Percentiles rank a stretch among this genome's conserved stretches.
These are phyloP conservation scores for Balakata baccata DNA, from an alignment of 345 rosid species.

Conservation along the genomic window DNA sequence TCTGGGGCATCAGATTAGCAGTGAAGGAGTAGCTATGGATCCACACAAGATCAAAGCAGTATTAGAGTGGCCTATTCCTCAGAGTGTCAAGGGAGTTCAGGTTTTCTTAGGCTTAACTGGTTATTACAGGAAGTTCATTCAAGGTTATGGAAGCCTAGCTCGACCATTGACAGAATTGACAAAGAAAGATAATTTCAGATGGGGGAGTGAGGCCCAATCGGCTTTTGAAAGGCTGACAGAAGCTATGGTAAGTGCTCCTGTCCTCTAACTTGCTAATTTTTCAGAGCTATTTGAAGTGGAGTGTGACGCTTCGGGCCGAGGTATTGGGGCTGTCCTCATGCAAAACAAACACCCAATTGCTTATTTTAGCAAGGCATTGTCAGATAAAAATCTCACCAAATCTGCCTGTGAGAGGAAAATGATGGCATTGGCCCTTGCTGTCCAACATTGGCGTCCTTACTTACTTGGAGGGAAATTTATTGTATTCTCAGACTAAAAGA, in stretches of 20 bases:
- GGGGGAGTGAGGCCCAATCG: not conserved
- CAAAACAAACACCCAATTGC: not conserved
- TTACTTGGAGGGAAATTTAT: not conserved
- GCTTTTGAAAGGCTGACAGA: not conserved
- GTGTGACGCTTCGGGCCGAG: not conserved
- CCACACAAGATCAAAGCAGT: not conserved
- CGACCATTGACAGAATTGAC: not conserved
- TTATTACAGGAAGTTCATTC: not conserved
- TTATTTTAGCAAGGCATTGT: not conserved
- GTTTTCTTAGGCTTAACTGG: not conserved
- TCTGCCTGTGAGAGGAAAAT: not conserved
- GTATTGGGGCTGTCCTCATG: not conserved
- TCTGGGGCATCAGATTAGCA: not conserved
- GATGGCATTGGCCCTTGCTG: not conserved
- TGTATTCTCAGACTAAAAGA: no score
- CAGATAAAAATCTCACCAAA: not conserved
- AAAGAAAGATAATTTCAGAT: not conserved
- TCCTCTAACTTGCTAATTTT: not conserved
- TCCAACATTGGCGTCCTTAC: not conserved
- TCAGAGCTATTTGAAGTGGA: not conserved
- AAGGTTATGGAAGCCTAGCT: not conserved
- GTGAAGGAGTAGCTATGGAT: not conserved
- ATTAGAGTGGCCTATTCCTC: not conserved
- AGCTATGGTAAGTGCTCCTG: no score
- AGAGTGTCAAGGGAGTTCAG: not conserved